Percentiles rank a stretch among this genome's conserved stretches.
Conservation (phyloP, 176 grass and related monocot genomes). For the Tillandsia fasciculata region DNA sequence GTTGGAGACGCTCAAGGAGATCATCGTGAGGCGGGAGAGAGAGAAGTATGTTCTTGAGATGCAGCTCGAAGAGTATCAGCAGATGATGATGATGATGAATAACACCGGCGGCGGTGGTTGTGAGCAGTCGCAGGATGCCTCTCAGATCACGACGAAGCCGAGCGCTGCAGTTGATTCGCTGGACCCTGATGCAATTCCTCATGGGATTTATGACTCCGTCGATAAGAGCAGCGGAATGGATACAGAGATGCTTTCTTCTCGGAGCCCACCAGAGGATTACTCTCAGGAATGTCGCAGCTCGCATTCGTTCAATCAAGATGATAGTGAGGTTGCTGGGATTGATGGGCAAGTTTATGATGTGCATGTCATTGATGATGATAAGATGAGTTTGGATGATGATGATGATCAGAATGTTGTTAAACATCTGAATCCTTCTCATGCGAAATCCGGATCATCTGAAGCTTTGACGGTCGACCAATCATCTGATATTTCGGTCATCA, state of each 20-base stretch:
- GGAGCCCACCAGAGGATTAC: no score
- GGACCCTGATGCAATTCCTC: no score
- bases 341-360: slow-evolving; percentile 64
- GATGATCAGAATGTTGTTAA: not conserved
- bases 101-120: slow-evolving; percentile 7
- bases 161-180: no score
- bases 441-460: not conserved
- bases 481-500: not conserved
- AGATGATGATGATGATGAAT: slow-evolving; percentile 14
- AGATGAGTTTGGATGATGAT: slow-evolving; percentile 19
- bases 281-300: not conserved
- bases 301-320: not conserved
- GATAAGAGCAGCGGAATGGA: no score
- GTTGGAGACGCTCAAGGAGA: slow-evolving; percentile 73
- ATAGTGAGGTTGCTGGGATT: slow-evolving; percentile 14
- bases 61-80: slow-evolving; percentile 58
- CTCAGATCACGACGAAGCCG: no score
- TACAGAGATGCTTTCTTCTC: no score
- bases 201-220: no score
- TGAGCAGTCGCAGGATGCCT: no score
- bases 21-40: slow-evolving; percentile 63
- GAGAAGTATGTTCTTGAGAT: slow-evolving; percentile 53
- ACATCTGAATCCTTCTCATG: slow-evolving; percentile 17
- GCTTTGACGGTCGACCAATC: not conserved
- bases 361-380: slow-evolving; percentile 63